phyloP scores from a whole-genome alignment of 2,329 filamentous ascomycete genomes.

The Gaeumannomyces tritici region DNA sequence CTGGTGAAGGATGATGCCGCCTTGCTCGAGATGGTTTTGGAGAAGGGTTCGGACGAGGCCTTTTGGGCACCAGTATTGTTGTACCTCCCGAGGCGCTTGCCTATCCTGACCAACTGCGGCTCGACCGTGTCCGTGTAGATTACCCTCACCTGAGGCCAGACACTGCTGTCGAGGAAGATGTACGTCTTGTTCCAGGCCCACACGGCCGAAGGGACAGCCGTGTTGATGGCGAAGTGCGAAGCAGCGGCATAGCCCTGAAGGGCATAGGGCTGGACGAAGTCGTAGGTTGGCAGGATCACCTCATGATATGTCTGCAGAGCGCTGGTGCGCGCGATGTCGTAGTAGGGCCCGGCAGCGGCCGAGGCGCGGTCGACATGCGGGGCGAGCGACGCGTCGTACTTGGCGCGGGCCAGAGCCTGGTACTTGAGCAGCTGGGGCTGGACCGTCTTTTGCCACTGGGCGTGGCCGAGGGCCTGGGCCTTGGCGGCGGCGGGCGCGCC shows the following conservation, averaged over 20 bases:
- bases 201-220: constrained; percentile 61
- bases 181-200: constrained; percentile 62
- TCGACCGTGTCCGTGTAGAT: constrained; percentile 89
- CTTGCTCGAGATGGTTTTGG: constrained; percentile 17
- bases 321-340: constrained; percentile 52
- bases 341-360: constrained; percentile 59
- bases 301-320: constrained; percentile 61
- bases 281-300: constrained; percentile 66
- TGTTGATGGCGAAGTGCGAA: constrained; percentile 57
- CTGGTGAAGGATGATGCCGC: constrained; percentile 27
- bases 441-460: constrained; percentile 71
- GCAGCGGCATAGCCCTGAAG: constrained; percentile 57
- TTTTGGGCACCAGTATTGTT: constrained; percentile 31
- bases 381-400: constrained; percentile 63
- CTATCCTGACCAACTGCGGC: constrained; percentile 87
- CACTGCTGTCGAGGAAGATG: constrained; percentile 61
- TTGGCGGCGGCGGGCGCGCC: constrained; percentile 64
- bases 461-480: constrained; percentile 53
- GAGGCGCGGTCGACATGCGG: constrained; percentile 61
- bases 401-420: constrained; percentile 46
- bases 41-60: constrained; percentile 16
- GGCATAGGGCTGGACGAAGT: constrained; percentile 64
- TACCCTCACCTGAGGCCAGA: constrained; percentile 74
- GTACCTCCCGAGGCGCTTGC: constrained; percentile 75
- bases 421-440: constrained; percentile 64